phyloP scores from a whole-genome alignment of 768 basidiomycete species.

The Boletus sp. region DNA sequence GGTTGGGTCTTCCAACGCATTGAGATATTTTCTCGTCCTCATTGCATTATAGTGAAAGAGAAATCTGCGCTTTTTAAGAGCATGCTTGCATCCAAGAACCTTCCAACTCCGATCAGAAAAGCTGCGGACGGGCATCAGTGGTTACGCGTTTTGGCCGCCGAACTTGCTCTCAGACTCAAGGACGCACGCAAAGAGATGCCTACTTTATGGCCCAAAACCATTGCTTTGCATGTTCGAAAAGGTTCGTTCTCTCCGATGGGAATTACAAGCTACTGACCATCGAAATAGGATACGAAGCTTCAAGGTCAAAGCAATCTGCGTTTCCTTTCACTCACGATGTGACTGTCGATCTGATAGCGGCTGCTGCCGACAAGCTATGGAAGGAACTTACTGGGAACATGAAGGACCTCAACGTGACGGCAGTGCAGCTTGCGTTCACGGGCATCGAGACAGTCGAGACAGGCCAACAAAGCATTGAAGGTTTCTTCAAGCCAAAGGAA shows the following conservation, averaged over 20 bases:
- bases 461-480: constrained; percentile 86
- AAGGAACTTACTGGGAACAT: constrained; percentile 73
- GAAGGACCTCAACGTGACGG: constrained; percentile 62
- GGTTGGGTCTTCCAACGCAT: constrained; percentile 43
- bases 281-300: constrained; percentile 56
- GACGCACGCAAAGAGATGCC: constrained; percentile 75
- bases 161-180: constrained; percentile 79
- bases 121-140: constrained; percentile 80
- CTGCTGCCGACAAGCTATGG: constrained; percentile 80
- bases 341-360: constrained; percentile 72
- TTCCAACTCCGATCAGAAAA: constrained; percentile 73
- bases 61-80: constrained; percentile 80
- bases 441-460: constrained; percentile 72
- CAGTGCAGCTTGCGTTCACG: constrained; percentile 70
- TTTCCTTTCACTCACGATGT: constrained; percentile 83
- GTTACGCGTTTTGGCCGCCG: constrained; percentile 89
- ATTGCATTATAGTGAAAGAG: constrained; percentile 66
- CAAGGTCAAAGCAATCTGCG: constrained; percentile 77
- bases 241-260: constrained; percentile 38
- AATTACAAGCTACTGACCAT: neutral
- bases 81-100: constrained; percentile 96
- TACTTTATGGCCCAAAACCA: constrained; percentile 88
- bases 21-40: neutral
- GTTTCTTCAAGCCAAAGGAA: constrained; percentile 61
- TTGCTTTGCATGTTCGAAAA: constrained; percentile 77